phyloP scores from a whole-genome alignment of 768 basidiomycete species.

The Saitozyma sp. region DNA sequence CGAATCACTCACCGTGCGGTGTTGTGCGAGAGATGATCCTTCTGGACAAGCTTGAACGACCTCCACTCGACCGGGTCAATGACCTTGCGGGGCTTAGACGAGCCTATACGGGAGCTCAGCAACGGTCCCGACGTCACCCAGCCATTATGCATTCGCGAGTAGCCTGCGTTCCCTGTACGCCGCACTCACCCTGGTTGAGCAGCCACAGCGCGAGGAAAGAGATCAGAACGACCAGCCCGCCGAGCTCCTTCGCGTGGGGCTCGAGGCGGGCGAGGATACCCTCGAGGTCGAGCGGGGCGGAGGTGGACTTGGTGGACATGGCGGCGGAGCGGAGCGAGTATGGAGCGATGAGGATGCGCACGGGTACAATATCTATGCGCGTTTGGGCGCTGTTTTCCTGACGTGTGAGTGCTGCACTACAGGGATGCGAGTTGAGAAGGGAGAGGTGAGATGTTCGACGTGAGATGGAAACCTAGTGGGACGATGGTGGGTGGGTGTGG shows the following conservation, averaged over 20 bases:
- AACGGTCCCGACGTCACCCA: background rate
- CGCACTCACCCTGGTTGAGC: background rate
- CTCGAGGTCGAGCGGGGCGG: background rate
- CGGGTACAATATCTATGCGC: no score
- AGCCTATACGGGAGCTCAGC: background rate
- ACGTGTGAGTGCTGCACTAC: no score
- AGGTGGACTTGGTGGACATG: no score
- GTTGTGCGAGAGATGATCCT: constrained; percentile 85
- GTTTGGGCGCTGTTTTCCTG: no score
- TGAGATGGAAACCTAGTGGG: no score
- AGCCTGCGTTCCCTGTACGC: background rate
- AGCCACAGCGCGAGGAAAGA: background rate
- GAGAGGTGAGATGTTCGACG: no score
- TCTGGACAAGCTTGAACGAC: constrained; percentile 75
- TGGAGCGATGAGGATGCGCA: no score
- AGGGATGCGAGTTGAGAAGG: no score
- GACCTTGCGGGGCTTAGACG: constrained; percentile 21
- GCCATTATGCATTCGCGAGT: background rate
- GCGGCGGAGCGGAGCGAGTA: no score
- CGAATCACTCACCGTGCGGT: constrained; percentile 74
- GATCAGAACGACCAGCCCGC: constrained; percentile 4
- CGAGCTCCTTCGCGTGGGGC: constrained; percentile 13
- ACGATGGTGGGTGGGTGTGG: no score
- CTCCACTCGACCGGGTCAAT: constrained; percentile 62
- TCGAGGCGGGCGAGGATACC: constrained; percentile 3